Conservation (phyloP, 805 yeast genomes). For the Teunomyces panamensis region DNA sequence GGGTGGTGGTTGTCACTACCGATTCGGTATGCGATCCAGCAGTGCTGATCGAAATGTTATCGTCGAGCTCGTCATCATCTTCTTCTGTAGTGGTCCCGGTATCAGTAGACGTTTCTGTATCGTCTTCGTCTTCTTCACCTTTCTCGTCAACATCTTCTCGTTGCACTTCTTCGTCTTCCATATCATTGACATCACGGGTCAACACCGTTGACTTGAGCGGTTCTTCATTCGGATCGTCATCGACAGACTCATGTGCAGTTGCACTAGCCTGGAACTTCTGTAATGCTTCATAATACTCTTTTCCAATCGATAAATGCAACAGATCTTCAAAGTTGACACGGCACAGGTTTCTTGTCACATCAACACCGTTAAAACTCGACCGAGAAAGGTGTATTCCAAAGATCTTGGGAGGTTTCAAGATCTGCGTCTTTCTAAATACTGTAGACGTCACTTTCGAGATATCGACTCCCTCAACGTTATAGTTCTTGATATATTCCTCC, state of each 20-base stretch:
- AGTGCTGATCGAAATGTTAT: constrained; percentile 11
- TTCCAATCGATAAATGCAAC: constrained; percentile 48
- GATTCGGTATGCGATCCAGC: constrained; percentile 9
- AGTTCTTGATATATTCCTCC: constrained; percentile 45
- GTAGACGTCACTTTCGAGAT: constrained; percentile 53
- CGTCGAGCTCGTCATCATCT: constrained; percentile 15
- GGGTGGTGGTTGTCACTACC: constrained; percentile 1
- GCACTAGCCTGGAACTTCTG: constrained; percentile 31
- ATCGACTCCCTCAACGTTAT: constrained; percentile 42
- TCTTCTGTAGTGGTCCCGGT: constrained; percentile 11
- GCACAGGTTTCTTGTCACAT: constrained; percentile 72
- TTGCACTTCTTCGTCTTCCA: constrained; percentile 33
- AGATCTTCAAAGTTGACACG: constrained; percentile 62
- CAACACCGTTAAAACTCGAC: constrained; percentile 69
- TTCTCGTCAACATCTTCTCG: constrained; percentile 37
- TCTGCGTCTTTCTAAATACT: constrained; percentile 61
- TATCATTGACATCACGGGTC: constrained; percentile 24
- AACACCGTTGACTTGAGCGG: constrained; percentile 13
- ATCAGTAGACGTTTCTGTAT: constrained; percentile 11
- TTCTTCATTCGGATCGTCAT: constrained; percentile 16
- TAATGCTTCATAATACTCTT: constrained; percentile 34
- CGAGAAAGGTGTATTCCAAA: constrained; percentile 83
- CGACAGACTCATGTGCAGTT: constrained; percentile 13
- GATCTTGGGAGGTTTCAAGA: constrained; percentile 66
- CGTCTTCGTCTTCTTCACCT: constrained; percentile 28